phyloP scores from a whole-genome alignment of 1,284 basidiomycete genomes.

The Puccinia horiana region DNA sequence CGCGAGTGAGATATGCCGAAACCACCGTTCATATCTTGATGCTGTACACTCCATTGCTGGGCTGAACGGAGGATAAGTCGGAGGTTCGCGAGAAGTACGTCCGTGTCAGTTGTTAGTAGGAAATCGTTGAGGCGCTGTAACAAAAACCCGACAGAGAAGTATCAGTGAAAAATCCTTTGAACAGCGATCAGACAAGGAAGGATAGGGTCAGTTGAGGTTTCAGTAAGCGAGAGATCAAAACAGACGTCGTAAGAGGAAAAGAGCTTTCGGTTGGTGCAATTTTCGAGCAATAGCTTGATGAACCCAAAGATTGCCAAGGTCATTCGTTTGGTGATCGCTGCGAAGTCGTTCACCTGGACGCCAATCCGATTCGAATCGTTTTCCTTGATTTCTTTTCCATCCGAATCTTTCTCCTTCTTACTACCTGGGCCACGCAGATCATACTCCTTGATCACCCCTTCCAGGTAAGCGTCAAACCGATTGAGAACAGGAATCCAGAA shows the following conservation, averaged over 20 bases:
- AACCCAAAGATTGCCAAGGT: constrained; percentile 83
- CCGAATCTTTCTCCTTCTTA: constrained; percentile 65
- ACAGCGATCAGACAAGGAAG: too few relatives aligned
- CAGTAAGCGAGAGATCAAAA: constrained; percentile 20
- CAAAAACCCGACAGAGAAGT: constrained; percentile 47
- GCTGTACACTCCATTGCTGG: constrained; percentile 68
- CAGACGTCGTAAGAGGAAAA: constrained; percentile 95
- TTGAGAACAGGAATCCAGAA: constrained; percentile 94
- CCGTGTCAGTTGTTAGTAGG: constrained; percentile 82
- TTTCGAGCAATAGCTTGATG: constrained; percentile 86
- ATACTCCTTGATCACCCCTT: constrained; percentile 78
- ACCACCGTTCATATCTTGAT: constrained; percentile 47
- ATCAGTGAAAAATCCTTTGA: neutral
- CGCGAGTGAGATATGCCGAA: constrained; percentile 48
- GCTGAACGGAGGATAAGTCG: constrained; percentile 86
- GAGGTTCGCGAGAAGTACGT: constrained; percentile 79
- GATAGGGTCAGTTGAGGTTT: constrained; percentile 33
- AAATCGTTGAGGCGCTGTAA: constrained; percentile 81
- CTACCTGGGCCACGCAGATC: constrained; percentile 62
- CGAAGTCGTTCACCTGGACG: constrained; percentile 75
- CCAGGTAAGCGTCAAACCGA: constrained; percentile 87
- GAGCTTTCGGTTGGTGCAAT: constrained; percentile 96
- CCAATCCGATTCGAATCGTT: constrained; percentile 51
- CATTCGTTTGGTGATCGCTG: constrained; percentile 72
- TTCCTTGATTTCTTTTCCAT: constrained; percentile 37